These are phyloP conservation scores for Candida namnaoensis DNA, from an alignment of 805 yeast genomes.

Conservation along the genomic window DNA sequence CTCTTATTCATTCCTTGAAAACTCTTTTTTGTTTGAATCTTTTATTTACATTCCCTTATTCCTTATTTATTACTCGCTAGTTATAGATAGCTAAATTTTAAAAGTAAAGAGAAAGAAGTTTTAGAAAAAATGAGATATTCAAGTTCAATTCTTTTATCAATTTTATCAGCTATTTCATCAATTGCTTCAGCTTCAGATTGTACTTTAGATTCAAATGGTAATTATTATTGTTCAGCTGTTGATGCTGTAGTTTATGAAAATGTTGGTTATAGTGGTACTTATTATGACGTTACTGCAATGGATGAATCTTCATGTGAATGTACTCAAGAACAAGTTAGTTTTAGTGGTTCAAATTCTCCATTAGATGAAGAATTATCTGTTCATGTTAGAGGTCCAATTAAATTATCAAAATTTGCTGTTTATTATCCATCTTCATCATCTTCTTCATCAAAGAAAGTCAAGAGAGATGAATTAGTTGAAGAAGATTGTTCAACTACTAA, in stretches of 20 bases:
- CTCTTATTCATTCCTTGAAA: too few relatives aligned
- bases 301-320: conserved; percentile 63
- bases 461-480: conserved; percentile 34
- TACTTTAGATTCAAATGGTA: conserved; percentile 46
- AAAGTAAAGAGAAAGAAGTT: too few relatives aligned
- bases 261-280: conserved; percentile 82
- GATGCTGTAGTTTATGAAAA: conserved; percentile 57
- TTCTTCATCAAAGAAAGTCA: conserved; percentile 22
- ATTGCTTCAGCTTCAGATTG: conserved; percentile 30
- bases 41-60: too few relatives aligned
- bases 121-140: conserved; percentile 15
- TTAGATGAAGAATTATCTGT: conserved; percentile 81
- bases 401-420: conserved; percentile 79
- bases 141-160: conserved; percentile 12
- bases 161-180: conserved; percentile 11
- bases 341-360: conserved; percentile 72
- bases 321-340: conserved; percentile 43
- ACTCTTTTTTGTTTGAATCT: too few relatives aligned
- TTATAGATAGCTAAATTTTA: too few relatives aligned
- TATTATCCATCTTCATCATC: conserved; percentile 58
- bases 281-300: conserved; percentile 75
- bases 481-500: conserved; percentile 16
- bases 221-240: conserved; percentile 75
- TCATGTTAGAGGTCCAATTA: conserved; percentile 86
- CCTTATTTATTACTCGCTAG: too few relatives aligned